Conservation (phyloP, 768 basidiomycete species). For the Dendrothele bispora region DNA sequence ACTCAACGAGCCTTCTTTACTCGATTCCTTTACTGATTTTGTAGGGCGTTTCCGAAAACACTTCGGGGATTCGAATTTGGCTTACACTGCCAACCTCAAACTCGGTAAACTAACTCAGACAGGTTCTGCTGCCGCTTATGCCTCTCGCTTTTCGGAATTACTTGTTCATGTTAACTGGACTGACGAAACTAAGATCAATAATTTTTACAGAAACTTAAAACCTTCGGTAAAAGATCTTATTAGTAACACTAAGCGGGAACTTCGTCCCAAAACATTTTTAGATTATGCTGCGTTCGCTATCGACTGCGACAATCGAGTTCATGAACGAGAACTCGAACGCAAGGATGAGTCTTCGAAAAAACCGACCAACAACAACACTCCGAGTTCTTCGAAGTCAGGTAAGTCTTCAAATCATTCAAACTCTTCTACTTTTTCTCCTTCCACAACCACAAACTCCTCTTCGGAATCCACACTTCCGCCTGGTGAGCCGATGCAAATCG, state of each 20-base stretch:
- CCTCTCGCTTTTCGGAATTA: slow-evolving; percentile 25
- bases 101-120: slow-evolving; percentile 30
- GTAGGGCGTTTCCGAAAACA: slow-evolving; percentile 22
- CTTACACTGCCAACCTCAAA: slow-evolving; percentile 23
- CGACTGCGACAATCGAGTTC: neutral
- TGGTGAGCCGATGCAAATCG: slow-evolving; percentile 1
- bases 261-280: slow-evolving; percentile 16
- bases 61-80: slow-evolving; percentile 27
- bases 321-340: neutral
- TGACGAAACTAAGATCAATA: slow-evolving; percentile 31
- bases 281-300: slow-evolving; percentile 19
- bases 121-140: slow-evolving; percentile 25
- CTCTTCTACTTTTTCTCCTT: neutral
- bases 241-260: slow-evolving; percentile 13
- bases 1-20: slow-evolving; percentile 12
- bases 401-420: neutral
- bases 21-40: slow-evolving; percentile 24
- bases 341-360: neutral
- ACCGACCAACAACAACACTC: neutral
- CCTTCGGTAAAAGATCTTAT: slow-evolving; percentile 19
- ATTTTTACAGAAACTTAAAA: slow-evolving; percentile 30
- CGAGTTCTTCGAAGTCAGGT: neutral
- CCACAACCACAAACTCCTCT: neutral
- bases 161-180: slow-evolving; percentile 26
- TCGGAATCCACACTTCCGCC: neutral